Conservation (phyloP, 140 eudicot species). For the Cichorium intybus region DNA sequence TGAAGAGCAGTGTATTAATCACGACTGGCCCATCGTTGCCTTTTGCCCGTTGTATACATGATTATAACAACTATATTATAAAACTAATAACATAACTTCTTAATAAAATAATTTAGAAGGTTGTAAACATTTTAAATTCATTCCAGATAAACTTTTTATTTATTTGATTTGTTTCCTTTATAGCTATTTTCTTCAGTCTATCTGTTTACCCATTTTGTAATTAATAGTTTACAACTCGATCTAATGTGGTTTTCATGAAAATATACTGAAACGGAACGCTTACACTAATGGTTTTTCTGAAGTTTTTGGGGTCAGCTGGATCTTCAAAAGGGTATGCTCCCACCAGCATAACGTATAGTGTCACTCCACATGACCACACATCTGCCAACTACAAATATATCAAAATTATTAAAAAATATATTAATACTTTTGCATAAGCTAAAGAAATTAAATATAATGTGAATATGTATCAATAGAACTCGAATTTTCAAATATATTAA, state of each 20-base stretch:
- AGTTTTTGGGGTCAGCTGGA: slow-evolving; percentile 70
- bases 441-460: not conserved
- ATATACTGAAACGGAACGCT: slow-evolving; percentile 1
- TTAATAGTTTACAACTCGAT: not conserved
- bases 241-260: not conserved
- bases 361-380: slow-evolving; percentile 96
- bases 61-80: too few species aligned
- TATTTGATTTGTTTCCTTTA: not conserved
- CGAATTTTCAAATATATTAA: too few species aligned
- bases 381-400: slow-evolving; percentile 58
- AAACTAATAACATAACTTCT: too few species aligned
- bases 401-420: too few species aligned
- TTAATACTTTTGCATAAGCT: not conserved
- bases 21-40: too few species aligned
- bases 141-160: not conserved
- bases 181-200: too few species aligned
- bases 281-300: slow-evolving; percentile 69
- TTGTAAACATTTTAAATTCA: too few species aligned
- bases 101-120: too few species aligned
- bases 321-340: slow-evolving; percentile 95
- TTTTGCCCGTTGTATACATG: too few species aligned
- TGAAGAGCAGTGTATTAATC: not conserved
- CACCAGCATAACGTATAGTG: slow-evolving; percentile 80
- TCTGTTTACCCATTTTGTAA: too few species aligned
- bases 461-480: not conserved